Base-by-base conservation (phyloP, 495 filamentous ascomycete species). In the Friedmanniomyces simplex region DNA sequence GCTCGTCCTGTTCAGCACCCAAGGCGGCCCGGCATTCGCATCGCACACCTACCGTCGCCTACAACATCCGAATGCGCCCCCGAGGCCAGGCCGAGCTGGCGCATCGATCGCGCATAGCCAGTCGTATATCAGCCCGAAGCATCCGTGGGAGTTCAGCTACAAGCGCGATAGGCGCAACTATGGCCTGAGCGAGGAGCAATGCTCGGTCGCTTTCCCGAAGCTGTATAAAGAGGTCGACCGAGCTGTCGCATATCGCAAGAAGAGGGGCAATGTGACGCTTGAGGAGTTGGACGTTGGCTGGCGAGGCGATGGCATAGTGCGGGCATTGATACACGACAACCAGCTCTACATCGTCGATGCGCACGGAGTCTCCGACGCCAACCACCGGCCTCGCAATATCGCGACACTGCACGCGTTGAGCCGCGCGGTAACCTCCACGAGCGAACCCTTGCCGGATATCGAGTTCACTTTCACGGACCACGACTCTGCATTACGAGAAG, bases 381-480 rank as follows among this genome's bases (percentile, higher is more conserved):
- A 58, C 41, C 48, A 63, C 52, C 30, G 51, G 32, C 50, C 36
- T 21, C 52, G 64, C n/a, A 45, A 51, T 2, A 47, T 65, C 0
- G 65, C 62, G 1, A 51, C 55, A 5, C 55, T 69, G 34, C 50
- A 57, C 28, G 34, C 55, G 0, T 34, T 69, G 32, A 30, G 67
- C 42, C 65, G 66, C 32, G 63, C 66, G 25, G 30, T 67, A 18
- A 30, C 43, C 2, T 41, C 66, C 13, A 34, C 46, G 18, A 39
- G n/a, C 22, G 47, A 58, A 6, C 46, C 24, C 3, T 41, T 69
- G 13, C 66, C 66, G 26, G 49, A 65, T 41, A 55, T 69, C 50
- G 66, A 69, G 50, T 69, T 69, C 55, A 45, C 57, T 12, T 52
- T 69, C 52, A 52, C 59, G 12, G 55, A 64, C 42, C 39, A 63